Base-by-base conservation (phyloP, 345 rosid genomes). In the Ricinus communis region DNA sequence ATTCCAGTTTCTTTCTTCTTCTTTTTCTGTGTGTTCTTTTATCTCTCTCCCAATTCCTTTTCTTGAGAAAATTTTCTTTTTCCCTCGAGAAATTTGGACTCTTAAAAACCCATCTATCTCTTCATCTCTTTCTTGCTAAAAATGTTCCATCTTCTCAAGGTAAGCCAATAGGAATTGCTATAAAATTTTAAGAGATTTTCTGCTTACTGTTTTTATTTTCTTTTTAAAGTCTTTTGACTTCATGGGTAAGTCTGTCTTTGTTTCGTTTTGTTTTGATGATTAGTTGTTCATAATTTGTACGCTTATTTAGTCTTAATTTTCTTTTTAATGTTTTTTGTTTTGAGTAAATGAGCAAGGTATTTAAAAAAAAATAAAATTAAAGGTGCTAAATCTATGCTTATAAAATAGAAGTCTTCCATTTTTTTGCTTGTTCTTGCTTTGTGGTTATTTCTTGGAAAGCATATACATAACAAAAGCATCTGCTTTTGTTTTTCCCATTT, bases 101-200 rank as follows among this genome's bases (percentile, higher is more conserved):
- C 41, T 30, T 65, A n/a, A 10, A n/a, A 28, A 6, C 51, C 47
- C 45, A 4, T 38, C 30, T 52, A 14, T 58, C 13, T 21, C 38
- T 52, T 22, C 24, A 5, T 41, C 68, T 41, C 13, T 5, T 41
- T 10, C 56, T 61, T 31, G 22, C 56, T 31, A 36, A 71, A 69
- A 71, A 62, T 64, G 59, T 30, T 55, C 59, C 15, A n/a, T 54
- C 21, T 43, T 27, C 43, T 72, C 36, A 63, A 71, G 75, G 75
- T 71, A 63, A 71, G 75, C 16, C 63, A 31, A 46, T 18, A 30
- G 45, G 19, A 65, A 15, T 25, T 22, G 30, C 46, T 55, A 21
- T 40, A 4, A 16, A 41, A 45, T 43, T 62, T 8, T 11, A 18
- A 58, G 40, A 55, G 6, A n/a, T 61, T 59, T 36, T 22, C 38